Evolutionary conservation across 306 rosid species (phyloP), one percentile per base, ranked within the genome.

Genomic region (Adenanthera pavonina): DNA sequence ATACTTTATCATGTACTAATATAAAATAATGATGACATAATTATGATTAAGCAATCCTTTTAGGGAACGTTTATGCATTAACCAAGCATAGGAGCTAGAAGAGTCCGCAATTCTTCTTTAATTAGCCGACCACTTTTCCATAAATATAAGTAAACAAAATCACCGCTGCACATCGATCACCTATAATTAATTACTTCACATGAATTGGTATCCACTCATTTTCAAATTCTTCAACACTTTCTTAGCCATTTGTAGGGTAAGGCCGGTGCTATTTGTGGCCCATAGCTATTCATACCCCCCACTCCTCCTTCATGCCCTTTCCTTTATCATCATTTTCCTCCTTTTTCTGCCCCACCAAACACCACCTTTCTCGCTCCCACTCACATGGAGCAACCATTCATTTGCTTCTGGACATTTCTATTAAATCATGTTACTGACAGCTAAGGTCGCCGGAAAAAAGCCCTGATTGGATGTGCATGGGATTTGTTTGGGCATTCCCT

Each of bases 351-450:
- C 86, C 92, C 75, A 88, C 90, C 81, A 82, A 82, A 83, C 83
- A 60, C 87, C 59, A 30, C 44, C 84, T 69, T 47, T 47, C 84
- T 52, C 75, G 57, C 48, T 53, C 25, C 74, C 35, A 43, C 74
- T 79, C 94, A 91, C 92, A 88, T 88, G 87, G 87, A 57, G 51
- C 86, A 88, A 87, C 82, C 87, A 88, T 93, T 86, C 78, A 86
- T 87, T 81, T 80, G 84, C 90, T 77, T 88, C 94, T 70, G 3
- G 90, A 91, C 96, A 86, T 15, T 88, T 91, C 87, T 49, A 88
- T 49, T 88, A 84, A 83, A 76, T 84, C 83, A 66, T 77, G 71
- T 73, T 72, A 17, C 3, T 77, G 88, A 76, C 97, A 93, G 94
- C 96, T 91, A 75, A 82, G 73, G 30, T 75, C 80, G 46, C 78